Conservation (phyloP, 2,329 filamentous ascomycete species). For the Ophiostoma populinum region DNA sequence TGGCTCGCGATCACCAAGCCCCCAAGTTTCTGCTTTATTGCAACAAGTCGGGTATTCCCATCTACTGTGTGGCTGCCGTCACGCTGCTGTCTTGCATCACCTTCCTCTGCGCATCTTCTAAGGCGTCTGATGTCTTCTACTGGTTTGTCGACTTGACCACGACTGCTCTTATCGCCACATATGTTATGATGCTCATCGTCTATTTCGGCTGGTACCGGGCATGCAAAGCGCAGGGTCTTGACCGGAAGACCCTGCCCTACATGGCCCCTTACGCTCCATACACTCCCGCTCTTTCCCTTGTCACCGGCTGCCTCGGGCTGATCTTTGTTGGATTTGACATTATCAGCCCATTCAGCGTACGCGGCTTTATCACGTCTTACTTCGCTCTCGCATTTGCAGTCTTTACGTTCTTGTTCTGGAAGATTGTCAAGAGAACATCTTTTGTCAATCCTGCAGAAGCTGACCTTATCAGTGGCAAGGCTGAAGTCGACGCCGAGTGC, state of each 20-base stretch:
- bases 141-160: constrained; percentile 26
- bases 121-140: constrained; percentile 20
- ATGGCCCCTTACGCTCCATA: constrained; percentile 22
- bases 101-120: constrained; percentile 23
- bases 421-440: constrained; percentile 41
- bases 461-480: constrained; percentile 14
- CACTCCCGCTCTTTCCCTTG: constrained; percentile 18
- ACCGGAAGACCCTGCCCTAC: constrained; percentile 20
- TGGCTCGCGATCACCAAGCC: constrained; percentile 24
- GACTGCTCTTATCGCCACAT: constrained; percentile 25
- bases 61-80: constrained; percentile 21
- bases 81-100: constrained; percentile 16
- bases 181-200: constrained; percentile 22
- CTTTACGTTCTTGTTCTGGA: constrained; percentile 41
- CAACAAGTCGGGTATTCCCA: constrained; percentile 20
- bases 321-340: constrained; percentile 35
- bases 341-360: constrained; percentile 30
- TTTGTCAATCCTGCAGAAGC: constrained; percentile 11
- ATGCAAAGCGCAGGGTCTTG: constrained; percentile 21
- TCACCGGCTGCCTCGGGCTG: constrained; percentile 8
- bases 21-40: constrained; percentile 20
- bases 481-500: constrained; percentile 26
- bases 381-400: constrained; percentile 37
- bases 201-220: constrained; percentile 23
- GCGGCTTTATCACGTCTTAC: constrained; percentile 35